Evolutionary conservation across 2,329 filamentous ascomycete species (phyloP).

Genomic region (Penicillium sp.): DNA sequence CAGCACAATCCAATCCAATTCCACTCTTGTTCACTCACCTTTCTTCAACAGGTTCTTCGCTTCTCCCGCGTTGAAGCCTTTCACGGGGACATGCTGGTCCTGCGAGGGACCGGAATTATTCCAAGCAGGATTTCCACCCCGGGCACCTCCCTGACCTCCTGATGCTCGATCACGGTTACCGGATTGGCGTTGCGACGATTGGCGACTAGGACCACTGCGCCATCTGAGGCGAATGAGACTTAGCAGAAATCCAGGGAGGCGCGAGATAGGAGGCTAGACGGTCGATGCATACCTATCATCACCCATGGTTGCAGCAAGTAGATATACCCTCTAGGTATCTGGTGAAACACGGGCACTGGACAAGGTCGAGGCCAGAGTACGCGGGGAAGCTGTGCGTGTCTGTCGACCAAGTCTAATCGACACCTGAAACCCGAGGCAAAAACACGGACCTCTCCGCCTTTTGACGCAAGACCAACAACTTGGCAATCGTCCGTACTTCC

Average conservation of each 20-base stretch:
- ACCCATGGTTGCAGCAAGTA: conserved; percentile 34
- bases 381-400: conserved; percentile 27
- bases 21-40: conserved; percentile 32
- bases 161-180: conserved; percentile 23
- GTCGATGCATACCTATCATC: conserved; percentile 39
- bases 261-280: neutral
- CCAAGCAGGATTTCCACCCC: conserved; percentile 38
- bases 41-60: conserved; percentile 46
- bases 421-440: conserved; percentile 21
- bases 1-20: neutral
- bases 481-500: too few relatives aligned
- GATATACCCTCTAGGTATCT: neutral
- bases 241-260: conserved; percentile 11
- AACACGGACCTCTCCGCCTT: conserved; percentile 26
- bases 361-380: conserved; percentile 1
- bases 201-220: conserved; percentile 46
- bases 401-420: conserved; percentile 7
- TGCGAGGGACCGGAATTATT: conserved; percentile 30
- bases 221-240: conserved; percentile 35
- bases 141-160: conserved; percentile 36
- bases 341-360: neutral
- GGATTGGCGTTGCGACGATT: conserved; percentile 42
- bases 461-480: conserved; percentile 1
- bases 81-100: conserved; percentile 48
- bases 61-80: conserved; percentile 50